phyloP scores from a whole-genome alignment of 2,329 filamentous ascomycete species.

The Alternaria sp. region DNA sequence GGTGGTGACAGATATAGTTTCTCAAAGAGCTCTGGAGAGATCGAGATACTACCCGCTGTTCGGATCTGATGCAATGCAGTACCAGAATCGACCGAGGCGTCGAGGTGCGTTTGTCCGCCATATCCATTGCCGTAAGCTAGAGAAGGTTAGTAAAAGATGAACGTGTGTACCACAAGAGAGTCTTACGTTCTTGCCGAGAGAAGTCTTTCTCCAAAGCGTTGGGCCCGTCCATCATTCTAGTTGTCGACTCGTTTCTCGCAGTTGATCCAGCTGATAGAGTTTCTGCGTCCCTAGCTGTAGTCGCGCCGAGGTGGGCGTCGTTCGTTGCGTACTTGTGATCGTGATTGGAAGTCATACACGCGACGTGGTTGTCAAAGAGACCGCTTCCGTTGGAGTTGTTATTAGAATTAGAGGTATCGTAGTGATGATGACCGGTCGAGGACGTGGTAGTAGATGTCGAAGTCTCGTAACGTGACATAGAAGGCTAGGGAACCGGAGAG shows the following conservation, averaged over 20 bases:
- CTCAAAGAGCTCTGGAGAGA: conserved; percentile 63
- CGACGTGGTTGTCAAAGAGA: conserved; percentile 21
- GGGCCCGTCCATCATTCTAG: conserved; percentile 28
- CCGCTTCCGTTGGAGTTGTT: conserved; percentile 10
- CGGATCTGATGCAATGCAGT: conserved; percentile 46
- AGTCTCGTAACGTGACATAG: conserved; percentile 22
- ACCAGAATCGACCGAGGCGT: conserved; percentile 38
- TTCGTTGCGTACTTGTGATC: conserved; percentile 20
- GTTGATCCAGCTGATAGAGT: conserved; percentile 37
- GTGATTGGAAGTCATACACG: conserved; percentile 26
- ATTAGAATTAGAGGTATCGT: conserved; percentile 12
- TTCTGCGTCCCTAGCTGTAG: conserved; percentile 32
- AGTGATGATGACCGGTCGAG: not conserved
- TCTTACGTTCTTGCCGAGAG: conserved; percentile 41
- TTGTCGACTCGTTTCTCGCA: conserved; percentile 30
- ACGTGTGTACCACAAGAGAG: not conserved
- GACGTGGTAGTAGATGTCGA: conserved; percentile 5
- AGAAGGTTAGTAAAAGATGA: conserved; percentile 1
- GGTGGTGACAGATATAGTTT: conserved; percentile 62
- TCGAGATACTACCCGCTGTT: conserved; percentile 63
- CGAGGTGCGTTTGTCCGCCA: conserved; percentile 37
- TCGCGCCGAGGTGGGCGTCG: conserved; percentile 31
- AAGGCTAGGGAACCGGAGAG: conserved; percentile 10
- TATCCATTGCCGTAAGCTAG: conserved; percentile 26
- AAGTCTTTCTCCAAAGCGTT: conserved; percentile 57